These are phyloP conservation scores for Yamadazyma conglobata DNA, from an alignment of 1,139 yeast species.

Conservation along the genomic window DNA sequence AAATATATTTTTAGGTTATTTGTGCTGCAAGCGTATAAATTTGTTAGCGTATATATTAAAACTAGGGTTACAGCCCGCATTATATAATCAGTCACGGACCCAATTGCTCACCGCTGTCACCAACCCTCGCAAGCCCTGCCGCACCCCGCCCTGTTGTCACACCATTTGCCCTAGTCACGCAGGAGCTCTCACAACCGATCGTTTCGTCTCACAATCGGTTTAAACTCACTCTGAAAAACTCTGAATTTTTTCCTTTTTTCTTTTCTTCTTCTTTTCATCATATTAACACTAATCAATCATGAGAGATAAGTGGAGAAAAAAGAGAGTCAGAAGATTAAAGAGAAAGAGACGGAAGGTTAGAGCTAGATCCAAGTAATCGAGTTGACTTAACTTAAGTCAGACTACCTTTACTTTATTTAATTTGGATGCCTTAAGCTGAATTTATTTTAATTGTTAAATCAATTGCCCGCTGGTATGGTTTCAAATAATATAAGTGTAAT, in stretches of 20 bases:
- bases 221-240: conserved; percentile 5
- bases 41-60: too few species aligned
- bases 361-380: conserved; percentile 96
- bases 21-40: too few species aligned
- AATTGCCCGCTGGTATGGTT: too few species aligned
- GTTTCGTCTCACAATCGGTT: conserved; percentile 4
- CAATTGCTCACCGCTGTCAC: too few species aligned
- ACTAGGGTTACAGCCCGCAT: too few species aligned
- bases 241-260: conserved; percentile 10
- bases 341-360: conserved; percentile 99
- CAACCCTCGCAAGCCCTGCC: too few species aligned
- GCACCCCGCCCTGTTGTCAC: background rate
- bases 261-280: conserved; percentile 10
- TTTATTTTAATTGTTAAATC: too few species aligned
- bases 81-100: too few species aligned
- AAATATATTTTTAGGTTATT: too few species aligned
- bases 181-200: background rate
- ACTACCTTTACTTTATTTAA: too few species aligned
- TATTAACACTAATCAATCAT: conserved; percentile 34
- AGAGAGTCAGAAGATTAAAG: conserved; percentile 99
- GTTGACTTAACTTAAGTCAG: conserved; percentile 21
- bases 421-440: too few species aligned
- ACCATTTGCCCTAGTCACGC: background rate
- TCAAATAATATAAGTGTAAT: too few species aligned
- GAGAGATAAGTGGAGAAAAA: conserved; percentile 98